Percentiles rank a stretch among this genome's conserved stretches.
phyloP scores from a whole-genome alignment of 805 yeast genomes.

The Yueomyces sp. region DNA sequence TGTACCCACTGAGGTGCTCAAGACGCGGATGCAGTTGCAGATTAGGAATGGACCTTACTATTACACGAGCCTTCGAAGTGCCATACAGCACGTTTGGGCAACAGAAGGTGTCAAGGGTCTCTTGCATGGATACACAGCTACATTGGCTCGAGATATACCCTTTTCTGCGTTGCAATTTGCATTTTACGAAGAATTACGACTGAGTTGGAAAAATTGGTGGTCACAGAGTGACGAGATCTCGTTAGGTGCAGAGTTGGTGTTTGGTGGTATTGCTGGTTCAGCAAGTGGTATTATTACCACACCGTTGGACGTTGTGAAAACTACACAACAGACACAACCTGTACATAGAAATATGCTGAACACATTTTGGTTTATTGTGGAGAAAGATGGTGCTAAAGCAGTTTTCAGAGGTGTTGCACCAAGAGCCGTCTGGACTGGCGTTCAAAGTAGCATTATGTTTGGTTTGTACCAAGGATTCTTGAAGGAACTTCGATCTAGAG shows the following conservation, averaged over 20 bases:
- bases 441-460: constrained; percentile 90
- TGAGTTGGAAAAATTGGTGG: neutral
- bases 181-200: constrained; percentile 74
- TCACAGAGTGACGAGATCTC: constrained; percentile 16
- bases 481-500: neutral
- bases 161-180: constrained; percentile 94
- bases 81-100: constrained; percentile 46
- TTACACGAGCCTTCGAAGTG: constrained; percentile 62
- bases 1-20: constrained; percentile 91
- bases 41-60: constrained; percentile 86
- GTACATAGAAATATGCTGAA: constrained; percentile 1
- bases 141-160: constrained; percentile 84
- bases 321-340: constrained; percentile 86
- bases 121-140: constrained; percentile 88
- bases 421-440: constrained; percentile 88
- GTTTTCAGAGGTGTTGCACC: constrained; percentile 94
- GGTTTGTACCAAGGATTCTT: constrained; percentile 59
- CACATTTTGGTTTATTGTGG: neutral
- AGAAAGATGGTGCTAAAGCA: constrained; percentile 48
- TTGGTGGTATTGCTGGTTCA: constrained; percentile 96
- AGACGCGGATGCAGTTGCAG: constrained; percentile 86
- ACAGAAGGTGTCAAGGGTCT: constrained; percentile 67
- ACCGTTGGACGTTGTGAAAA: constrained; percentile 84
- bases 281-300: constrained; percentile 82
- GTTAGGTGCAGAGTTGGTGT: constrained; percentile 49